A percentile compares a stretch with the other conserved stretches of the same genome.
Evolutionary conservation across 2,329 filamentous ascomycete species (phyloP).

Genomic region (Nemania bipapillata): DNA sequence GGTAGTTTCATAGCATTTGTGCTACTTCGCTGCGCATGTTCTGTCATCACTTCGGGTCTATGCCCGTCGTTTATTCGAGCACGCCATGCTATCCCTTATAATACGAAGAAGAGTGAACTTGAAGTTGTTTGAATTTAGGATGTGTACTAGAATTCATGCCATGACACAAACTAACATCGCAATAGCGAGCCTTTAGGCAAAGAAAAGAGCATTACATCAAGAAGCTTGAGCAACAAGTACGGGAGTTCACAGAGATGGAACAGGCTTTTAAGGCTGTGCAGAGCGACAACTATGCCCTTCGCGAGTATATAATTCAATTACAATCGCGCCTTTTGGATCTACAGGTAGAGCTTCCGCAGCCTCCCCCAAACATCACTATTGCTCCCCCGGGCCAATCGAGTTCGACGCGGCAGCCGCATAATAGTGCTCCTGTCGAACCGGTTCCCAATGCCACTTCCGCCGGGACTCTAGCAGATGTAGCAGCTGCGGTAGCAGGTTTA

Average conservation of each 20-base stretch:
- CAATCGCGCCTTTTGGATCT: slow-evolving; percentile 87
- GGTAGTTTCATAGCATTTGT: background rate
- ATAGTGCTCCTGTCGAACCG: slow-evolving; percentile 38
- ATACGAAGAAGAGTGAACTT: background rate
- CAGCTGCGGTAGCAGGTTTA: slow-evolving; percentile 50
- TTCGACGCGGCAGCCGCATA: slow-evolving; percentile 44
- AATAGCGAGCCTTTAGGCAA: slow-evolving; percentile 91
- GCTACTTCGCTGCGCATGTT: background rate
- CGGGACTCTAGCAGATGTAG: slow-evolving; percentile 52
- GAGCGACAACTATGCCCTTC: slow-evolving; percentile 86
- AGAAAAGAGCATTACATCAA: slow-evolving; percentile 98
- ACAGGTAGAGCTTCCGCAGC: slow-evolving; percentile 83
- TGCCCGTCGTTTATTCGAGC: background rate
- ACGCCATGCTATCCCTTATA: background rate
- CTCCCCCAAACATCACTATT: slow-evolving; percentile 82
- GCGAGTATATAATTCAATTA: slow-evolving; percentile 91
- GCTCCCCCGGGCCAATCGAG: slow-evolving; percentile 54
- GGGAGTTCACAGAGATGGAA: slow-evolving; percentile 80
- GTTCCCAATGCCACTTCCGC: slow-evolving; percentile 42
- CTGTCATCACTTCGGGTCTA: background rate
- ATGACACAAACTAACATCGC: slow-evolving; percentile 26
- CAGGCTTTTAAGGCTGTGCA: slow-evolving; percentile 83
- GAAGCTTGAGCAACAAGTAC: slow-evolving; percentile 93
- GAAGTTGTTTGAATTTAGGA: background rate
- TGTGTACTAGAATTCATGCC: no score